phyloP scores from a whole-genome alignment of 2,329 filamentous ascomycete genomes.

The Fusarium sp. region DNA sequence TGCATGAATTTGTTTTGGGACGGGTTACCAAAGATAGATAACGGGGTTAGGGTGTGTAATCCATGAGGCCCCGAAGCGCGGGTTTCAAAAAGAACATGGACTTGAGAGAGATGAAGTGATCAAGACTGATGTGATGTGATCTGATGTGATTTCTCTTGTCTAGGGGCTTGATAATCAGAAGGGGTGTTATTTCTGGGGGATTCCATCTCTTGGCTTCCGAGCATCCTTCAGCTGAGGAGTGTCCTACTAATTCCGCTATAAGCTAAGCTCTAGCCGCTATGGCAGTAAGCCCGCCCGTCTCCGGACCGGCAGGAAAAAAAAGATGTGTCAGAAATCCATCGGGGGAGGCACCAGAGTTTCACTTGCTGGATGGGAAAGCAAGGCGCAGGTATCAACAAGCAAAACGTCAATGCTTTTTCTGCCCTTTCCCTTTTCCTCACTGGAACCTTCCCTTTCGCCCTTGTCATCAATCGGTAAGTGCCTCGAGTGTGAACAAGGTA shows the following conservation, averaged over 20 bases:
- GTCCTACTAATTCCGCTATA: constrained; percentile 14
- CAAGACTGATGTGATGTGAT: not conserved
- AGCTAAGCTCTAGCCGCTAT: constrained; percentile 3
- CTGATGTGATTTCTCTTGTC: not conserved
- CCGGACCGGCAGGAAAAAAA: not conserved
- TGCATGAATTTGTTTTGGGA: constrained; percentile 23
- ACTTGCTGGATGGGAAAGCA: not conserved
- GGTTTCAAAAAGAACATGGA: constrained; percentile 8
- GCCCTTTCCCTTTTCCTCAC: not conserved
- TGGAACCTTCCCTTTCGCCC: constrained; percentile 37
- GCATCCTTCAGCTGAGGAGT: not conserved
- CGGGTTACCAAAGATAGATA: constrained; percentile 25
- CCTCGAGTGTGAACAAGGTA: not conserved
- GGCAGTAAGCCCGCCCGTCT: not conserved
- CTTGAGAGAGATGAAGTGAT: not conserved
- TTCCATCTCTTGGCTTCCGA: not conserved
- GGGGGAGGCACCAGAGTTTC: constrained; percentile 33
- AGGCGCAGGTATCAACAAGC: not conserved
- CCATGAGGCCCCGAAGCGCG: not conserved
- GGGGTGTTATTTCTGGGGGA: not conserved
- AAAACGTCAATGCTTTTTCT: constrained; percentile 16
- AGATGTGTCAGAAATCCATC: not conserved
- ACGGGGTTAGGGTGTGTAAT: not conserved
- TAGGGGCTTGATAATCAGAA: not conserved
- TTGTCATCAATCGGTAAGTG: constrained; percentile 10